Evolutionary conservation across 1,139 yeast species (phyloP), one percentile per base, ranked within the genome.

Genomic region (Meyerozyma smithsonii): DNA sequence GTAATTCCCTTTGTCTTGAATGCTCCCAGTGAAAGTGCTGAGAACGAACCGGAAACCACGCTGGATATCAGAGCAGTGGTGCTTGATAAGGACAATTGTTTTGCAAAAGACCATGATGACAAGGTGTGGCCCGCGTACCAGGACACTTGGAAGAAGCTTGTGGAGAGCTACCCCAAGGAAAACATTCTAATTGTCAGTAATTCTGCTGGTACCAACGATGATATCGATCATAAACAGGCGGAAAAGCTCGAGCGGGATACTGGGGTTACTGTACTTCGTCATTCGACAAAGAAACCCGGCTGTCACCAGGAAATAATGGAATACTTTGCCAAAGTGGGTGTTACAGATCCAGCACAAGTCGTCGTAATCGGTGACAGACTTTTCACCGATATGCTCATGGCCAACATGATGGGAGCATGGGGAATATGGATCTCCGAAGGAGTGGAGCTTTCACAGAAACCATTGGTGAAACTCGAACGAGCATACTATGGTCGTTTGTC

Each of bases 31-130:
- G n/a, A n/a, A n/a, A n/a, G n/a, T n/a, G n/a, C n/a, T n/a, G n/a
- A n/a, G n/a, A n/a, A n/a, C n/a, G n/a, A n/a, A n/a, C n/a, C n/a
- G n/a, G n/a, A n/a, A n/a, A n/a, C n/a, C n/a, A 46, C 58, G 37
- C 53, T 47, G 5, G 45, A 39, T 12, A 84, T 89, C 45, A 83
- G 78, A 49, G 96, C 94, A 0, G 74, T 92, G 3, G 94, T 92
- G 0, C 69, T 92, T 21, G 99, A 92, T 58, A 92, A 94, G 59
- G 99, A 92, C 61, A 94, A 92, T 58, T 92, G 97, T 55, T 85
- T 92, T 59, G 95, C 98, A 4, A 73, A 75, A 48, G 95, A 94
- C 36, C 85, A 87, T 44, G 84, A 81, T 42, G 84, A 83, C 50
- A 75, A 78, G 44, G 84, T 92, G 2, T 89, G 89, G 87, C 89